These are phyloP conservation scores for Erythrophleum ivorense DNA, from an alignment of 331 rosid species.

Conservation along the genomic window DNA sequence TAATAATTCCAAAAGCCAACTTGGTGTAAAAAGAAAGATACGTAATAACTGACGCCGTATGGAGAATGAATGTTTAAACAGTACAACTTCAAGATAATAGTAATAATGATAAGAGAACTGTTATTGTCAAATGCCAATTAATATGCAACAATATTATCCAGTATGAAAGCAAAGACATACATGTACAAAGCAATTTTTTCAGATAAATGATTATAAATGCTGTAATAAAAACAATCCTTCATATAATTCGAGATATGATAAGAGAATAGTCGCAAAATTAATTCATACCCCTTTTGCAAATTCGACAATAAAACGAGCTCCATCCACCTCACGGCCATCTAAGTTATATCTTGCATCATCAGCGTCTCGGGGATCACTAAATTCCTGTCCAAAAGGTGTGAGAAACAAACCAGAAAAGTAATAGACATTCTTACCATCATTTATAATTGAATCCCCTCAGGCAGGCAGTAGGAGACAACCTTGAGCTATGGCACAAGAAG, in stretches of 20 bases:
- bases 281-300: conserved; percentile 80
- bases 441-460: conserved; percentile 16
- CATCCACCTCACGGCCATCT: conserved; percentile 78
- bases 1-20: background rate
- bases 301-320: conserved; percentile 81
- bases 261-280: background rate
- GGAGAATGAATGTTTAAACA: background rate
- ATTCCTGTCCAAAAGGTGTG: conserved; percentile 62
- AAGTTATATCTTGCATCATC: conserved; percentile 85
- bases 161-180: background rate
- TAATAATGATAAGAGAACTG: background rate
- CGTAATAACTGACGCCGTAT: background rate
- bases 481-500: background rate
- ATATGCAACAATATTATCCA: background rate
- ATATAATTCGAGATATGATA: background rate
- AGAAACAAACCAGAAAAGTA: conserved; percentile 40
- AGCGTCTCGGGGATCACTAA: conserved; percentile 87
- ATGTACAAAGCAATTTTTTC: background rate
- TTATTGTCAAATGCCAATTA: background rate
- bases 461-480: conserved; percentile 18
- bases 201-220: background rate
- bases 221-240: background rate
- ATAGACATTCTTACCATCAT: conserved; percentile 43
- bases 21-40: background rate
- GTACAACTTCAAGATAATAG: background rate